These are phyloP conservation scores for Paramarasmius palmivorus DNA, from an alignment of 1,284 basidiomycete species.

Conservation along the genomic window DNA sequence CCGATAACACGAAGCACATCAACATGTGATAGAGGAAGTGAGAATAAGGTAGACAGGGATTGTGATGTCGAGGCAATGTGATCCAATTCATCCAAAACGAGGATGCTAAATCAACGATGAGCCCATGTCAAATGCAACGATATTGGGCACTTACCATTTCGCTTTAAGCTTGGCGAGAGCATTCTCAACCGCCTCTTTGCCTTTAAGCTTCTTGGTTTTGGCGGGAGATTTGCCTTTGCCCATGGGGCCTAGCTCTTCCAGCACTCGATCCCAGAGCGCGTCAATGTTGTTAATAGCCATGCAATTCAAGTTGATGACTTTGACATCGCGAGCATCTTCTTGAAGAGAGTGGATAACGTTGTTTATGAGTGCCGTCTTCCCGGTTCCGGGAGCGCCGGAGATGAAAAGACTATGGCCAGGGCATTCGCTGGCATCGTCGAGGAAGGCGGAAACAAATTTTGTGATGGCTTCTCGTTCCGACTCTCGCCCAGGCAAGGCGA, in stretches of 20 bases:
- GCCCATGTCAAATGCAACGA: constrained; percentile 7
- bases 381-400: constrained; percentile 79
- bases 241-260: constrained; percentile 49
- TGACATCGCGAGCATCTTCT: constrained; percentile 34
- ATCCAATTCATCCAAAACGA: constrained; percentile 80
- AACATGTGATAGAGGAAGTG: constrained; percentile 52
- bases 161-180: constrained; percentile 37
- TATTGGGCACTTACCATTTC: constrained; percentile 56
- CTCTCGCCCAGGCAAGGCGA: constrained; percentile 62
- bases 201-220: constrained; percentile 34
- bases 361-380: constrained; percentile 80
- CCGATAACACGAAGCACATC: constrained; percentile 64
- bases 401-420: constrained; percentile 58
- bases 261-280: constrained; percentile 68
- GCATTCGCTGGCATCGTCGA: constrained; percentile 32
- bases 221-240: constrained; percentile 5
- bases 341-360: constrained; percentile 50
- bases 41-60: constrained; percentile 60
- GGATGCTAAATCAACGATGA: constrained; percentile 44
- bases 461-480: constrained; percentile 56
- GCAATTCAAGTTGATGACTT: constrained; percentile 68
- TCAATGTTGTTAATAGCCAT: constrained; percentile 70
- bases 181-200: constrained; percentile 45
- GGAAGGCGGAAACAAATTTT: constrained; percentile 56
- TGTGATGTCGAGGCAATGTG: constrained; percentile 64